Percentiles rank a stretch among this genome's conserved stretches.
Evolutionary conservation across 345 rosid genomes (phyloP).

Genomic region (Murraya paniculata): DNA sequence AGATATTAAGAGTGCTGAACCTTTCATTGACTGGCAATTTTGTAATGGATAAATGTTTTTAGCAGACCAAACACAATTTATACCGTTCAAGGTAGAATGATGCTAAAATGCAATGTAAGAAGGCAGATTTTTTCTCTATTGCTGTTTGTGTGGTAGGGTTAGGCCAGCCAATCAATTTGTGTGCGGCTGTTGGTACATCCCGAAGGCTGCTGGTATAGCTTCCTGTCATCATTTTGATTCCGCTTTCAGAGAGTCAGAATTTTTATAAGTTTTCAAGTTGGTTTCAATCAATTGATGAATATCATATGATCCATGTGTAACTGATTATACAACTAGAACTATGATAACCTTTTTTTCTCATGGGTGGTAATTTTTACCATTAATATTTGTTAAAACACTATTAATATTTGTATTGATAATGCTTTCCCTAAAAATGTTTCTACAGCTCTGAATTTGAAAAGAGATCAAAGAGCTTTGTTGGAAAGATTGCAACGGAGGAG

Average conservation of each 20-base stretch:
- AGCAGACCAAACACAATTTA: background rate
- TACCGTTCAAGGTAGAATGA: background rate
- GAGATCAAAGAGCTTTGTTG: conserved; percentile 61
- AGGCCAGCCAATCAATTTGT: background rate
- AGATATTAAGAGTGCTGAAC: background rate
- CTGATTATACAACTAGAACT: background rate
- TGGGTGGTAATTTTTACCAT: background rate
- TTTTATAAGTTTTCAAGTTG: background rate
- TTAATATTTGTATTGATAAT: background rate
- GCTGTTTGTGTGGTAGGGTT: background rate
- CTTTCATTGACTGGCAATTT: background rate
- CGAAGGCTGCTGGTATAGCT: background rate
- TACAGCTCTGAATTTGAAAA: conserved; percentile 63
- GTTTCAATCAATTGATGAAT: background rate
- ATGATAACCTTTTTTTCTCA: background rate
- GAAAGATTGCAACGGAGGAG: conserved; percentile 65
- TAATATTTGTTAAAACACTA: no score
- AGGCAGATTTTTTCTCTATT: background rate
- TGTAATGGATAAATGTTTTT: background rate
- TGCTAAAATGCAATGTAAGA: background rate
- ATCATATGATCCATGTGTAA: background rate
- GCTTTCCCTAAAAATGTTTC: conserved; percentile 5
- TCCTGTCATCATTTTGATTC: background rate
- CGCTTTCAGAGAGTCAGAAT: background rate
- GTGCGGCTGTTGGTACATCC: background rate